Conservation (phyloP, 2,329 filamentous ascomycete genomes). For the Penicillium janthinellum region DNA sequence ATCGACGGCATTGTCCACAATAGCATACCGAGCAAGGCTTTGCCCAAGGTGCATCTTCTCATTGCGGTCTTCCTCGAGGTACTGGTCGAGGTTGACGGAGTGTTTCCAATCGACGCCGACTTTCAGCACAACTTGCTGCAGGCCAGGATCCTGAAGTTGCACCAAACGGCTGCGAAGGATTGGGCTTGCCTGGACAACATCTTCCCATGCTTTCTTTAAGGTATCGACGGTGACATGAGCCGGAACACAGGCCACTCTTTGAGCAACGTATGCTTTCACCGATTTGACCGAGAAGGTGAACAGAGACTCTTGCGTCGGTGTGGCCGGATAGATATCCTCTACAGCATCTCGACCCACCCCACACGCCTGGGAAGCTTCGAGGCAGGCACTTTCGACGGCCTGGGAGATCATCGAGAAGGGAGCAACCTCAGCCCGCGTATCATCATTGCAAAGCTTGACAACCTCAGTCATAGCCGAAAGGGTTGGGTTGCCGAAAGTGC, state of each 20-base stretch:
- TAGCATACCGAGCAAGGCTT: constrained; percentile 39
- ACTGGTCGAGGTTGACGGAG: constrained; percentile 25
- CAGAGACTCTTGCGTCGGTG: constrained; percentile 46
- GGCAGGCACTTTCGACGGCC: constrained; percentile 33
- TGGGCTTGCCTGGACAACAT: constrained; percentile 42
- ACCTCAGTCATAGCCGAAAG: constrained; percentile 48
- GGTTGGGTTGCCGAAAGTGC: constrained; percentile 38
- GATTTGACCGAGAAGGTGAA: constrained; percentile 50
- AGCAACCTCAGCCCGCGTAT: constrained; percentile 28
- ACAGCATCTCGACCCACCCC: constrained; percentile 30
- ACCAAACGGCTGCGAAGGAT: constrained; percentile 52
- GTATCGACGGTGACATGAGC: constrained; percentile 36
- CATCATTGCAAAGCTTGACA: constrained; percentile 31
- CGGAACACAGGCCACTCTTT: constrained; percentile 44
- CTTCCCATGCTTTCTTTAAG: constrained; percentile 50
- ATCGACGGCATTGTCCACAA: constrained; percentile 29
- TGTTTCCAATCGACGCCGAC: constrained; percentile 36
- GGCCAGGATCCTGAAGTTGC: constrained; percentile 36
- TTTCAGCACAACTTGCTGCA: constrained; percentile 42
- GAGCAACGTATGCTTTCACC: constrained; percentile 48
- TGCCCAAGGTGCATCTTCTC: constrained; percentile 39
- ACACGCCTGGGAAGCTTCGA: constrained; percentile 43
- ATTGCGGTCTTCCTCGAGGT: constrained; percentile 30
- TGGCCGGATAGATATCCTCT: constrained; percentile 47
- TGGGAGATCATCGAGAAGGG: constrained; percentile 39